A percentile compares a stretch with the other conserved stretches of the same genome.
These are phyloP conservation scores for Cicer bijugum DNA, from an alignment of 306 rosid species.

Conservation along the genomic window DNA sequence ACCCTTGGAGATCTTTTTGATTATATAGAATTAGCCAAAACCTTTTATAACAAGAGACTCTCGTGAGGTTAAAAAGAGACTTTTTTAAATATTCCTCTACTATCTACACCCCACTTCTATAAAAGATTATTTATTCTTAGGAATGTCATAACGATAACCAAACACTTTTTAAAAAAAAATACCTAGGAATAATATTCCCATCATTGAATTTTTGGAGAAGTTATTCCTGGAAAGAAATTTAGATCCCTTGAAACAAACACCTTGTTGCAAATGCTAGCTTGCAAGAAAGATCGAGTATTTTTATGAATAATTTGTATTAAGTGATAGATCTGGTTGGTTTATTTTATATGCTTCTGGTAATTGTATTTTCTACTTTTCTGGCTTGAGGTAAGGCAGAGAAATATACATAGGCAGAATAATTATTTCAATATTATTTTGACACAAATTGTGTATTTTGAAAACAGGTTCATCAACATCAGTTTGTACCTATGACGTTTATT, in stretches of 20 bases:
- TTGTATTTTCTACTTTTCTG: slow-evolving; percentile 19
- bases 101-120: background rate
- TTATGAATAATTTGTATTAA: slow-evolving; percentile 7
- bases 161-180: background rate
- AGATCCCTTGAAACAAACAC: slow-evolving; percentile 1
- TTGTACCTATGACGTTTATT: slow-evolving; percentile 86
- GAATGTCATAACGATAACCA: background rate
- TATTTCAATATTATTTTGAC: slow-evolving; percentile 32
- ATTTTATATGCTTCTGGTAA: slow-evolving; percentile 23
- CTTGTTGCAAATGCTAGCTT: background rate
- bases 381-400: background rate
- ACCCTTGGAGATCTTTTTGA: background rate
- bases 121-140: background rate
- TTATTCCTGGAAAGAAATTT: background rate
- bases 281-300: slow-evolving; percentile 5
- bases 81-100: background rate
- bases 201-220: background rate
- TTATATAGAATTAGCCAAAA: slow-evolving; percentile 1
- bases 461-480: slow-evolving; percentile 72
- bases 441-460: slow-evolving; percentile 44
- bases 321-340: slow-evolving; percentile 22
- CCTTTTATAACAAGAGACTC: no score
- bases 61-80: no score
- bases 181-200: background rate
- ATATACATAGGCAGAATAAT: background rate